phyloP scores from a whole-genome alignment of 2,329 filamentous ascomycete genomes.

The Bipolaris cookei region DNA sequence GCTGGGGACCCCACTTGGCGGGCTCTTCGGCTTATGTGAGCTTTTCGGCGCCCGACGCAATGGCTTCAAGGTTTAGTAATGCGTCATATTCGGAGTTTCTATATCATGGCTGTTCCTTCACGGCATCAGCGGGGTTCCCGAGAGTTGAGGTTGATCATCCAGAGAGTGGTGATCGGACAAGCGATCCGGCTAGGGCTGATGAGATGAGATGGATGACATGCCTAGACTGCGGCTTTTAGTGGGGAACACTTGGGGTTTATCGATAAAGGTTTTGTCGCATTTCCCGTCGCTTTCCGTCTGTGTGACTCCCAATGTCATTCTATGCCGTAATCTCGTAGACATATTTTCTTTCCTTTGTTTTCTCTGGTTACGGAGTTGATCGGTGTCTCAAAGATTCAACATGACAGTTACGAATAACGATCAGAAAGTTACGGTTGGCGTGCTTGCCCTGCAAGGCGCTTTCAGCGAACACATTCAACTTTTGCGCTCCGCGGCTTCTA shows the following conservation, averaged over 20 bases:
- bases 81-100: slow-evolving; percentile 4
- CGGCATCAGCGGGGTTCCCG: slow-evolving; percentile 14
- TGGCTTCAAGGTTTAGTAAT: neutral
- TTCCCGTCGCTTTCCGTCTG: slow-evolving; percentile 13
- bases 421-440: slow-evolving; percentile 60
- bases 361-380: slow-evolving; percentile 12
- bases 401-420: slow-evolving; percentile 38
- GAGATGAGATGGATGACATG: slow-evolving; percentile 5
- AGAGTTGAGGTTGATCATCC: slow-evolving; percentile 10
- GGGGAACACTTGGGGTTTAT: slow-evolving; percentile 16
- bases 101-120: slow-evolving; percentile 4
- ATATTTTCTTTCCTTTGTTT: neutral
- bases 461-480: slow-evolving; percentile 87
- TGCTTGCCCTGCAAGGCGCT: slow-evolving; percentile 84
- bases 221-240: slow-evolving; percentile 7
- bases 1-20: slow-evolving; percentile 1
- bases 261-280: slow-evolving; percentile 18
- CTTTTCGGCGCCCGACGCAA: neutral
- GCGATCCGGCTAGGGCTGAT: slow-evolving; percentile 9
- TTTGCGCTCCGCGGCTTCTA: slow-evolving; percentile 70
- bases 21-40: slow-evolving; percentile 4
- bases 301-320: slow-evolving; percentile 11
- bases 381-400: neutral
- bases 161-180: slow-evolving; percentile 4
- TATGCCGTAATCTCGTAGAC: neutral